Evolutionary conservation across 495 filamentous ascomycete genomes (phyloP), one percentile per base, ranked within the genome.

Genomic region (Aspergillus diversus): DNA sequence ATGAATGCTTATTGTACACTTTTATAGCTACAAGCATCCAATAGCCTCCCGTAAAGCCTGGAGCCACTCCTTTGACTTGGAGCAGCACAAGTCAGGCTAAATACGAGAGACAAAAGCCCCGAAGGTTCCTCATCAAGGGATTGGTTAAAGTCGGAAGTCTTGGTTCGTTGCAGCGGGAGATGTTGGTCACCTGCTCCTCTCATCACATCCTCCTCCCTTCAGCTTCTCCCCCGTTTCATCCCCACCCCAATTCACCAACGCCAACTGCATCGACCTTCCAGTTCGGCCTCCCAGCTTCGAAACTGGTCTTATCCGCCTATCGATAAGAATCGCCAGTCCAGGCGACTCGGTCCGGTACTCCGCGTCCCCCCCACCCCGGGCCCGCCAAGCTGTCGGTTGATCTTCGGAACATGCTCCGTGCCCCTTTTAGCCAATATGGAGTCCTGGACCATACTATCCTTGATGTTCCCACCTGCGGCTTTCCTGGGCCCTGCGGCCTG

Each of bases 301-400:
- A 27, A 27, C 21, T 27, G 21, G 2, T 27, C 21, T 27, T 27
- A 27, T 27, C 21, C 21, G 21, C 21, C 21, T 27, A 27, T 27
- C 21, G 21, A 43, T 43, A 43, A 7, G 39, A 7, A 43, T 43
- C 39, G 5, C 5, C 5, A 7, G n/a, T 11, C 32, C 16, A 69
- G 67, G 65, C 65, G 46, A 46, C 1, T 21, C 70, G 70, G 70
- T 31, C 70, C 70, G 67, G 66, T 27, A 52, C 57, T 65, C 67
- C 65, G 60, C 11, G 8, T 43, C 37, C 48, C 56, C 61, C 55
- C 55, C 43, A 50, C 35, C 32, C 17, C 52, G 3, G 27, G 9
- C 34, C 47, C 50, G 51, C 56, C 64, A 57, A 66, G 56, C 52
- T 5, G 37, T 47, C 59, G 66, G 62, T 57, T 68, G 60, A 63